Conservation (phyloP, 306 rosid species). For the Cicer bijugum region DNA sequence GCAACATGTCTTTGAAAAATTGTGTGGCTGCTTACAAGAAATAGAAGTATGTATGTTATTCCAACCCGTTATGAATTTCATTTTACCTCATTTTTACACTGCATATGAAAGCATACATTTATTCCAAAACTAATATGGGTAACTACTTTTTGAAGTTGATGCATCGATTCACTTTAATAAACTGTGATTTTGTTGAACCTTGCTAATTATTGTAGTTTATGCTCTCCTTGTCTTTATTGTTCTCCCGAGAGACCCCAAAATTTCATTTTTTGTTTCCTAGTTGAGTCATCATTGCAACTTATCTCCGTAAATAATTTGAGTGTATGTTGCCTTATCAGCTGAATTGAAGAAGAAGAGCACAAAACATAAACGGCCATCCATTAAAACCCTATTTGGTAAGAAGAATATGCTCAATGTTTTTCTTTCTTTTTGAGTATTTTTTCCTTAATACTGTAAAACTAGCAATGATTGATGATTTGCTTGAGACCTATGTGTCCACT, state of each 20-base stretch:
- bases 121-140: neutral
- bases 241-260: neutral
- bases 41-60: neutral
- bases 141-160: neutral
- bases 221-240: neutral
- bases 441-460: neutral
- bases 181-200: conserved; percentile 19
- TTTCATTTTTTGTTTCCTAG: conserved; percentile 13
- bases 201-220: conserved; percentile 1
- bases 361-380: conserved; percentile 88
- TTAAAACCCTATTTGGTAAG: conserved; percentile 90
- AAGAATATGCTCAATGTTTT: conserved; percentile 42
- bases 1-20: neutral
- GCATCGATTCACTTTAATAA: conserved; percentile 29
- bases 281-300: conserved; percentile 18
- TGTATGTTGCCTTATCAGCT: conserved; percentile 58
- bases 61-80: neutral
- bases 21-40: neutral
- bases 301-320: conserved; percentile 34
- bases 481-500: conserved; percentile 24
- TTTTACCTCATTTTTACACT: neutral
- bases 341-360: conserved; percentile 94
- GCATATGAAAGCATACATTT: conserved; percentile 1
- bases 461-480: neutral
- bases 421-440: conserved; percentile 10